These are phyloP conservation scores for Pichia sp. DNA, from an alignment of 1,139 yeast genomes.

Conservation along the genomic window DNA sequence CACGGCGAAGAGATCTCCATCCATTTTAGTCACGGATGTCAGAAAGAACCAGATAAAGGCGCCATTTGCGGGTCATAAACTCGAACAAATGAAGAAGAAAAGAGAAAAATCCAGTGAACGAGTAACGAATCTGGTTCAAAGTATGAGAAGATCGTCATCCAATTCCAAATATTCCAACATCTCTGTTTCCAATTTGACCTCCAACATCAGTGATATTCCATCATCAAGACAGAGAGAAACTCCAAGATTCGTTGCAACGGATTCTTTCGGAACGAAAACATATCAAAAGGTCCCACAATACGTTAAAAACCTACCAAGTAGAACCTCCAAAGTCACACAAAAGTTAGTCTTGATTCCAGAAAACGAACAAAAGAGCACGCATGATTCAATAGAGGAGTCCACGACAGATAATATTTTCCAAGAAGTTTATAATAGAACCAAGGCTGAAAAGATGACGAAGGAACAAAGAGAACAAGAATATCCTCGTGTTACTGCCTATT, in stretches of 20 bases:
- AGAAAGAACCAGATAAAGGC: conserved; percentile 62
- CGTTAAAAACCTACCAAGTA: conserved; percentile 70
- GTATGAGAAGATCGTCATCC: conserved; percentile 25
- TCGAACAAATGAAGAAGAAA: conserved; percentile 22
- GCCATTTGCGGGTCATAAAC: conserved; percentile 76
- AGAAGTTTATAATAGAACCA: conserved; percentile 42
- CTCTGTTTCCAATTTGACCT: conserved; percentile 66
- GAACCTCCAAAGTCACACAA: conserved; percentile 85
- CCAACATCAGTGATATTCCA: conserved; percentile 82
- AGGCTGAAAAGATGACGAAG: conserved; percentile 70
- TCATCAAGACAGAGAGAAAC: conserved; percentile 64
- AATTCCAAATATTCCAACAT: conserved; percentile 58
- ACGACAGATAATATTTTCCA: conserved; percentile 34
- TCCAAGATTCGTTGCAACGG: conserved; percentile 25
- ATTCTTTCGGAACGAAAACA: conserved; percentile 18
- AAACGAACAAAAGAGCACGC: conserved; percentile 10
- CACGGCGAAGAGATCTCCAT: conserved; percentile 88
- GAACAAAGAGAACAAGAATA: conserved; percentile 67
- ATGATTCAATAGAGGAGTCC: conserved; percentile 26
- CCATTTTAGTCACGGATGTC: conserved; percentile 88
- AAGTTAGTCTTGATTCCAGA: conserved; percentile 79
- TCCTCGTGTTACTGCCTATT: conserved; percentile 87
- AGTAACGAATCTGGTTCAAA: conserved; percentile 13
- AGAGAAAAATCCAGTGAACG: conserved; percentile 17
- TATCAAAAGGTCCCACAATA: conserved; percentile 44